Conservation (phyloP, 192 early-diverging fungal species). For the Coemansia sp. region DNA sequence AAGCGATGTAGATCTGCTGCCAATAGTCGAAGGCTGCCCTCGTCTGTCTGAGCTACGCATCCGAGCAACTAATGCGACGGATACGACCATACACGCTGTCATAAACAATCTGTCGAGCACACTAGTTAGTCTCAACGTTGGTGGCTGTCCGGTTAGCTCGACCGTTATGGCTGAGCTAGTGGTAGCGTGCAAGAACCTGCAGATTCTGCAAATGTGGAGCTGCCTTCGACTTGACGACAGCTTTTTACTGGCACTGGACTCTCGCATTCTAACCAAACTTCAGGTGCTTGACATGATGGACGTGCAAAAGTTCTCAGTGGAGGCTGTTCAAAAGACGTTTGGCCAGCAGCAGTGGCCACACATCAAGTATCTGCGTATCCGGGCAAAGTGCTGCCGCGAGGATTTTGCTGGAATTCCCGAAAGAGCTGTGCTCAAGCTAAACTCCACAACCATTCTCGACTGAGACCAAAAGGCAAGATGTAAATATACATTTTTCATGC, state of each 20-base stretch:
- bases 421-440: slow-evolving; percentile 47
- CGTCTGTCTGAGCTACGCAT: slow-evolving; percentile 45
- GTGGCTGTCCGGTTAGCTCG: slow-evolving; percentile 52
- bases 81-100: slow-evolving; percentile 42
- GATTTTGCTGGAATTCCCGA: slow-evolving; percentile 47
- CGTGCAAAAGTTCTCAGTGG: slow-evolving; percentile 50
- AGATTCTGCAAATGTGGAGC: slow-evolving; percentile 48
- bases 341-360: slow-evolving; percentile 45
- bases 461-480: slow-evolving; percentile 10
- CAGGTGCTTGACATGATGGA: slow-evolving; percentile 56
- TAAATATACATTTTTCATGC: slow-evolving; percentile 6
- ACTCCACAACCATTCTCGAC: slow-evolving; percentile 41
- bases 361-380: slow-evolving; percentile 47
- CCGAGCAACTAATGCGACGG: slow-evolving; percentile 50
- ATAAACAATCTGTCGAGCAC: slow-evolving; percentile 34
- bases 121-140: slow-evolving; percentile 47
- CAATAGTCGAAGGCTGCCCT: slow-evolving; percentile 41
- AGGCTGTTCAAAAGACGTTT: slow-evolving; percentile 42
- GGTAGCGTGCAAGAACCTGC: slow-evolving; percentile 32
- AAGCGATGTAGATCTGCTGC: slow-evolving; percentile 47
- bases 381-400: slow-evolving; percentile 35
- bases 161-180: slow-evolving; percentile 51
- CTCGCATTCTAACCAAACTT: slow-evolving; percentile 26
- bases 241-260: slow-evolving; percentile 45
- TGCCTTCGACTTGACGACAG: slow-evolving; percentile 48